phyloP scores from a whole-genome alignment of 177 flowering plant species.

The Telopea speciosissima region DNA sequence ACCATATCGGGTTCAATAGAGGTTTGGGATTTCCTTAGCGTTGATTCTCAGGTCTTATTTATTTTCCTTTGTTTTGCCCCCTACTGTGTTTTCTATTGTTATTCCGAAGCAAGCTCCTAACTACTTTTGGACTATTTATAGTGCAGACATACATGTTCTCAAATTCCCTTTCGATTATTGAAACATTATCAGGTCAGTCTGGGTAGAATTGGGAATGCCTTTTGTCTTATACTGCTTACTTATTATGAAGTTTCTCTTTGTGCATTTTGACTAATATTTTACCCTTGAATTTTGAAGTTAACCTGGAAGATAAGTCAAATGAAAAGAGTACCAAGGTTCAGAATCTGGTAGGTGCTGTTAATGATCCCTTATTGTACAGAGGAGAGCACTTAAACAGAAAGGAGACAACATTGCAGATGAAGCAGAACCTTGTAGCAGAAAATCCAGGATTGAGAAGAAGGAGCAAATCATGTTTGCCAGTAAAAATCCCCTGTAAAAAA shows the following conservation, averaged over 20 bases:
- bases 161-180: conserved; percentile 75
- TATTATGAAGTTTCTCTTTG: background rate
- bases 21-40: conserved; percentile 99
- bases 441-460: conserved; percentile 28
- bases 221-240: background rate
- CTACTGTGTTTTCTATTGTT: background rate
- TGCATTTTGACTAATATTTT: background rate
- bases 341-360: conserved; percentile 17
- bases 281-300: conserved; percentile 38
- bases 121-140: conserved; percentile 5
- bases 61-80: background rate
- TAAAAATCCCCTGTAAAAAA: conserved; percentile 26
- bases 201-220: background rate
- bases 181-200: conserved; percentile 75
- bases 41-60: conserved; percentile 87
- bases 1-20: conserved; percentile 83
- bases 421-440: conserved; percentile 31
- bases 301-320: conserved; percentile 41
- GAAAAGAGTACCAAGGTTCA: conserved; percentile 32
- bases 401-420: conserved; percentile 33
- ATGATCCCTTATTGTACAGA: conserved; percentile 22
- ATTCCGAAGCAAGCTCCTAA: background rate
- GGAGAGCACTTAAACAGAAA: conserved; percentile 27
- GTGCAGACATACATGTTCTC: conserved; percentile 86
- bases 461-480: conserved; percentile 21